Conservation (phyloP, 169 alveolate species). For the Plasmodium adleri region DNA sequence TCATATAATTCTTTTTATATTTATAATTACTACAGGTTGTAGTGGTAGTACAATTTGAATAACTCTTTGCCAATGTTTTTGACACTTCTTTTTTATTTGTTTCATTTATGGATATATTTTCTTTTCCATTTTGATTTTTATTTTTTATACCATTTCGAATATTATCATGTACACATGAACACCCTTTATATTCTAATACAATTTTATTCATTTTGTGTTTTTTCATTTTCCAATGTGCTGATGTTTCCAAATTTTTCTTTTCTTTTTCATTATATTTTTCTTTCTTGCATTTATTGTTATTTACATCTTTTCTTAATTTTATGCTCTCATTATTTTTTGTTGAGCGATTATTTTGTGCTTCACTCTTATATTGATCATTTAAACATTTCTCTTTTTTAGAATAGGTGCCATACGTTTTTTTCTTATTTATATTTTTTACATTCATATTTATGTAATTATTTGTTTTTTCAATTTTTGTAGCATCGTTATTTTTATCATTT, state of each 20-base stretch:
- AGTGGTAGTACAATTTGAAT: conserved; percentile 16
- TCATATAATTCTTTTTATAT: conserved; percentile 15
- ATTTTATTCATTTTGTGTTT: conserved; percentile 8
- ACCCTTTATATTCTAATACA: conserved; percentile 2
- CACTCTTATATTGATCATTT: too few species aligned
- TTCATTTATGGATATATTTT: background rate
- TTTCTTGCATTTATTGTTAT: conserved; percentile 1
- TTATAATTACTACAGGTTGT: conserved; percentile 25
- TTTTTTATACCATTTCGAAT: background rate
- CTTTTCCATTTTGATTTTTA: background rate
- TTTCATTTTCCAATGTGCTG: conserved; percentile 1
- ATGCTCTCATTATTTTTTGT: background rate
- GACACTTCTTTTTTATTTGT: too few species aligned
- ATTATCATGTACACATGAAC: conserved; percentile 1
- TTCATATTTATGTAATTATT: too few species aligned
- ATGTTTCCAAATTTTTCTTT: background rate
- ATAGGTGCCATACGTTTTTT: too few species aligned
- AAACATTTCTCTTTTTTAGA: too few species aligned
- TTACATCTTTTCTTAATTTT: conserved; percentile 17
- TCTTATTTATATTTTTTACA: too few species aligned
- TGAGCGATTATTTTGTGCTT: too few species aligned
- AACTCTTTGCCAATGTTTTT: background rate
- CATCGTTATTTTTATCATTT: background rate
- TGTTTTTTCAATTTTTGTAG: background rate
- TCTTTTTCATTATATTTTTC: background rate